Evolutionary conservation across 345 rosid species (phyloP).

Genomic region (Eucalyptus sp.): DNA sequence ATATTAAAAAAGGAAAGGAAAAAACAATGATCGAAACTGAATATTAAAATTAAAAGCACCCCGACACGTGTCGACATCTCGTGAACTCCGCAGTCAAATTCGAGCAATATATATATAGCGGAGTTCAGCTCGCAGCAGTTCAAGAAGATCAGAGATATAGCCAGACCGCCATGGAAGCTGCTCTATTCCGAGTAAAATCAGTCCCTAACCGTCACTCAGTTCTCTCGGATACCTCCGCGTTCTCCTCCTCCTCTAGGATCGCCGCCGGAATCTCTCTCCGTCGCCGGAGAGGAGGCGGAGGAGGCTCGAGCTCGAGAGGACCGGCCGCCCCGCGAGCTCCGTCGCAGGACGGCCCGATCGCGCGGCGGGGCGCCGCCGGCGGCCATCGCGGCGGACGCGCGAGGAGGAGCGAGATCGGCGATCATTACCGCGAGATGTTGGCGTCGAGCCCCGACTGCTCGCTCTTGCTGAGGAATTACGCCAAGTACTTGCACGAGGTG

Average conservation of each 20-base stretch:
- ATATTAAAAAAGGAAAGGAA: not conserved
- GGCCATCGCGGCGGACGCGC: not conserved
- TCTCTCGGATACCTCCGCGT: not conserved
- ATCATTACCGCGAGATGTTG: conserved; percentile 41
- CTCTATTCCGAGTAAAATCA: not conserved
- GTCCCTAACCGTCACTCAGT: not conserved
- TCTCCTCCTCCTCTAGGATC: not conserved
- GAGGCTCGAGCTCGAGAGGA: not conserved
- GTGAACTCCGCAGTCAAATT: not conserved
- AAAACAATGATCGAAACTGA: not conserved
- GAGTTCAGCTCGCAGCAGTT: not conserved
- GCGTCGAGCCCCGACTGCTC: conserved; percentile 50
- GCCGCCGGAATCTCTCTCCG: not conserved
- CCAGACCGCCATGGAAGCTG: not conserved
- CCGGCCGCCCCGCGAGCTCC: not conserved
- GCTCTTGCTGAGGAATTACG: conserved; percentile 65
- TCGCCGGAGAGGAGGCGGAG: not conserved
- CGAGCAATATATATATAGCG: not conserved
- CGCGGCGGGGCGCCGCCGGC: not conserved
- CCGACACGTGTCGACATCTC: not conserved
- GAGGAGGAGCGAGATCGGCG: not conserved
- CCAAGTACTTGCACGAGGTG: conserved; percentile 62
- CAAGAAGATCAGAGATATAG: not conserved
- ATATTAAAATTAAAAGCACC: not conserved
- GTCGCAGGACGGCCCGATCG: not conserved